Percentiles rank a stretch among this genome's conserved stretches.
Evolutionary conservation across 306 rosid genomes (phyloP).

Genomic region (Vigna trinervia): DNA sequence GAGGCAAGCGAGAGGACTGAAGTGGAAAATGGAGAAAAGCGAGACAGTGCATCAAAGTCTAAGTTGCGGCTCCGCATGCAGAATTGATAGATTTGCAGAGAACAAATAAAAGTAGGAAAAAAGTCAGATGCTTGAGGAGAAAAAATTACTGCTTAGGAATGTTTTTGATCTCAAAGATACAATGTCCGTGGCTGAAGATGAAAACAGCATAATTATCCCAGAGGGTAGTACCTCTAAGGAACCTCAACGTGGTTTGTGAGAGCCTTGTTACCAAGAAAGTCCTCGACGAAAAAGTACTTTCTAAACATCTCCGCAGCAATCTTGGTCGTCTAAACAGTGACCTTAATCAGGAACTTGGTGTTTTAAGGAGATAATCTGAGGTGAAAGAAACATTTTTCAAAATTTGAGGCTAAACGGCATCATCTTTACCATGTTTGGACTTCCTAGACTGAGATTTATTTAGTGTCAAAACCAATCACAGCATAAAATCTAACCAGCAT

Average conservation of each 20-base stretch:
- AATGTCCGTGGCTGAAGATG: constrained; percentile 57
- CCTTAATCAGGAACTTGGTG: constrained; percentile 58
- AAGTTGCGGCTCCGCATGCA: constrained; percentile 49
- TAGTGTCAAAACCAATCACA: background rate
- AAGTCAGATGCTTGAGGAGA: constrained; percentile 63
- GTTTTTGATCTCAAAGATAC: constrained; percentile 62
- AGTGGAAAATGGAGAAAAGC: constrained; percentile 58
- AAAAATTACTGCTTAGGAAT: constrained; percentile 55
- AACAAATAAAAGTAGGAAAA: constrained; percentile 60
- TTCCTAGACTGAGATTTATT: background rate
- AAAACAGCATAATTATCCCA: constrained; percentile 54
- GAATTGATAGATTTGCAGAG: constrained; percentile 61
- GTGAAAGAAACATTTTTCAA: constrained; percentile 47
- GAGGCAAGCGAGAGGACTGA: constrained; percentile 57
- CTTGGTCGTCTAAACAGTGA: constrained; percentile 56
- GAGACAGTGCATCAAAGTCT: constrained; percentile 53
- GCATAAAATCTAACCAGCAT: constrained; percentile 22
- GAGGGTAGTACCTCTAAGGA: constrained; percentile 65
- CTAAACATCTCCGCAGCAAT: constrained; percentile 51
- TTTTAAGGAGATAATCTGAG: constrained; percentile 57
- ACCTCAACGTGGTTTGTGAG: constrained; percentile 61
- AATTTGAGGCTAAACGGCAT: background rate
- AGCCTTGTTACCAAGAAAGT: constrained; percentile 61
- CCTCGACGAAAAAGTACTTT: constrained; percentile 57
- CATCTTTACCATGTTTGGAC: constrained; percentile 23